Evolutionary conservation across 2,329 filamentous ascomycete species (phyloP).

Genomic region (Nigrograna mackinnonii): DNA sequence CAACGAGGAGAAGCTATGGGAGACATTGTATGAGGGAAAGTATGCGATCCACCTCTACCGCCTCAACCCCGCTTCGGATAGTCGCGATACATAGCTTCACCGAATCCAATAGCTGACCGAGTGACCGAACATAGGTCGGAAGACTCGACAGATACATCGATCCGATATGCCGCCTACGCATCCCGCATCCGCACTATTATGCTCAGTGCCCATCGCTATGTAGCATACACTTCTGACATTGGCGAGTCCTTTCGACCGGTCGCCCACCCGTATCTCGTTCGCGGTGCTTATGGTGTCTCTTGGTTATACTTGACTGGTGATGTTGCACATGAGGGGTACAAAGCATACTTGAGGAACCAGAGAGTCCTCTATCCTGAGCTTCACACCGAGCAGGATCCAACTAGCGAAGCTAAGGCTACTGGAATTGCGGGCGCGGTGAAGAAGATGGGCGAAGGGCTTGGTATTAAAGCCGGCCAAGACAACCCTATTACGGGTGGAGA

Average conservation of each 20-base stretch:
- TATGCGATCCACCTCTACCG: constrained; percentile 62
- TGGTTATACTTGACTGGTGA: constrained; percentile 94
- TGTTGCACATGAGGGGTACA: constrained; percentile 91
- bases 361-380: constrained; percentile 70
- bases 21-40: constrained; percentile 78
- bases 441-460: constrained; percentile 22
- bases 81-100: constrained; percentile 3
- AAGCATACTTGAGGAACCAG: constrained; percentile 88
- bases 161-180: constrained; percentile 93
- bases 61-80: too few species aligned
- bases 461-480: constrained; percentile 16
- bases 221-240: constrained; percentile 95
- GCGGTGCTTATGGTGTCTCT: constrained; percentile 83
- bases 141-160: constrained; percentile 80
- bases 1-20: constrained; percentile 73
- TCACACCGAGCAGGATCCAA: constrained; percentile 35
- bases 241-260: constrained; percentile 95
- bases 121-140: constrained; percentile 64
- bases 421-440: constrained; percentile 13
- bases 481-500: constrained; percentile 24
- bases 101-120: constrained; percentile 1
- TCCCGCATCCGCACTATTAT: constrained; percentile 84
- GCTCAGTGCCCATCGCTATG: constrained; percentile 88
- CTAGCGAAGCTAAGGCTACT: neutral
- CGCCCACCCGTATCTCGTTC: constrained; percentile 81